Conservation (phyloP, 352 stramenopile species). For the Pelagophyceae sp. region DNA sequence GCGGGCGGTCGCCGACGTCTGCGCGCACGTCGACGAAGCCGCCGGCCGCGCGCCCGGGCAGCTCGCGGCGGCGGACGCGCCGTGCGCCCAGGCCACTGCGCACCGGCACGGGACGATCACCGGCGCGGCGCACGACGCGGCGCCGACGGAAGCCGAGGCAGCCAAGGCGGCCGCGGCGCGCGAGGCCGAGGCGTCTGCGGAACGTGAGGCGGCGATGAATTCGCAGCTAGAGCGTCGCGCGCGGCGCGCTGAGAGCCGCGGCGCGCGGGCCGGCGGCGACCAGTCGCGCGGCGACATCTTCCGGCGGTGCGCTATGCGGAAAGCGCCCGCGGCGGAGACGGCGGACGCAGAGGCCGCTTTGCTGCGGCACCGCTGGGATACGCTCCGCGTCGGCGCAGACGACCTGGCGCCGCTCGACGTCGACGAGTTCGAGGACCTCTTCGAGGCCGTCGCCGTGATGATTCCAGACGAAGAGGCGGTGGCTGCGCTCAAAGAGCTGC, state of each 20-base stretch:
- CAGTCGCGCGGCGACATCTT: slow-evolving; percentile 5
- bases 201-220: neutral
- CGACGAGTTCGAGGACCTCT: slow-evolving; percentile 17
- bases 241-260: neutral
- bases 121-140: neutral
- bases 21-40: neutral
- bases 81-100: neutral
- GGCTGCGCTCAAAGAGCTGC: neutral
- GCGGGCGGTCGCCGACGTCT: neutral
- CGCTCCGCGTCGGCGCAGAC: neutral
- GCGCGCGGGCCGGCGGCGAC: neutral
- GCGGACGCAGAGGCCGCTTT: neutral
- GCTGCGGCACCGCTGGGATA: neutral
- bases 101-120: too few relatives aligned
- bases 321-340: neutral
- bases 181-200: neutral
- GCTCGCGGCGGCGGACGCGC: too few relatives aligned
- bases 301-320: neutral
- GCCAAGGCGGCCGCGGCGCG: too few relatives aligned
- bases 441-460: neutral
- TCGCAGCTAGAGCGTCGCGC: slow-evolving; percentile 10
- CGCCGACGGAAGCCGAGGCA: neutral
- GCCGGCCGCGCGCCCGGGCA: too few relatives aligned
- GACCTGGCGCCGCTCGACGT: neutral
- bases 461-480: neutral